phyloP scores from a whole-genome alignment of 2,329 filamentous ascomycete species.

The Cordyceps fumosorosea region DNA sequence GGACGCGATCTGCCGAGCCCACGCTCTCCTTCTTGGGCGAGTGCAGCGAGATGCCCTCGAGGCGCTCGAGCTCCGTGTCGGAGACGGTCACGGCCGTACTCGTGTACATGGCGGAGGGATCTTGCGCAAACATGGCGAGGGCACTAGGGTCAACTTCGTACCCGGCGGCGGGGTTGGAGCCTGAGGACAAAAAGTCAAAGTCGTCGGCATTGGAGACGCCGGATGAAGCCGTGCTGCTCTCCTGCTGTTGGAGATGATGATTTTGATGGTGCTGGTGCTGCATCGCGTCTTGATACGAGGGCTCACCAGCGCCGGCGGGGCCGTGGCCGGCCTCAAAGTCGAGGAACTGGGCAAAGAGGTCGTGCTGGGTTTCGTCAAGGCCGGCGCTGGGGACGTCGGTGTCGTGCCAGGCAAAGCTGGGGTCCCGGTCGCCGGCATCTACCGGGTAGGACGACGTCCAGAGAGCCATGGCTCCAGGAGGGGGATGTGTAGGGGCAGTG shows the following conservation, averaged over 20 bases:
- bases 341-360: slow-evolving; percentile 32
- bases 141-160: slow-evolving; percentile 26
- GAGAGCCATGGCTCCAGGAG: slow-evolving; percentile 25
- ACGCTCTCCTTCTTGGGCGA: slow-evolving; percentile 25
- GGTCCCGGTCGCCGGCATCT: slow-evolving; percentile 28
- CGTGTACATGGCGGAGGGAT: not conserved
- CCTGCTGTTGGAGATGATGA: slow-evolving; percentile 12
- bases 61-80: slow-evolving; percentile 39
- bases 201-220: slow-evolving; percentile 30
- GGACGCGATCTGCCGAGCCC: not conserved
- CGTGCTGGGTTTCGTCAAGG: slow-evolving; percentile 23
- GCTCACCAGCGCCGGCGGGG: slow-evolving; percentile 20
- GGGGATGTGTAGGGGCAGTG: not conserved
- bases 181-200: slow-evolving; percentile 30
- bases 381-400: slow-evolving; percentile 20
- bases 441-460: slow-evolving; percentile 30
- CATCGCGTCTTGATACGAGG: slow-evolving; percentile 21
- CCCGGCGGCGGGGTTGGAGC: slow-evolving; percentile 24
- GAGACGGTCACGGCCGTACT: slow-evolving; percentile 27
- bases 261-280: not conserved
- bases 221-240: slow-evolving; percentile 29
- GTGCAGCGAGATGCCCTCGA: slow-evolving; percentile 42
- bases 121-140: slow-evolving; percentile 19
- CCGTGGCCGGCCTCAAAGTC: slow-evolving; percentile 28
- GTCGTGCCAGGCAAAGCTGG: slow-evolving; percentile 30